Percentiles rank a stretch among this genome's conserved stretches.
phyloP scores from a whole-genome alignment of 768 basidiomycete species.

The Amanita polypyramis region DNA sequence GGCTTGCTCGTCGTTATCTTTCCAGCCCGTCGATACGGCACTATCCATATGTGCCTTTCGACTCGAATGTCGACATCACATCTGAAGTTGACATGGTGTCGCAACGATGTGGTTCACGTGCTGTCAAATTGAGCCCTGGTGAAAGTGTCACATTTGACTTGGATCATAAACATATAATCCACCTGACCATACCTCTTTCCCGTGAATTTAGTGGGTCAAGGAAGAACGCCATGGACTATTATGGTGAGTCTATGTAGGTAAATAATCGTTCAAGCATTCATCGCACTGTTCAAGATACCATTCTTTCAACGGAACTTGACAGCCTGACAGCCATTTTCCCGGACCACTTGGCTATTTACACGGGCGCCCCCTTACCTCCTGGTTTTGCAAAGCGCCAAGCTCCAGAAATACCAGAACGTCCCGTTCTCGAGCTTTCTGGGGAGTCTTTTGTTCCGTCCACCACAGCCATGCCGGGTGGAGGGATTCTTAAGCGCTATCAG shows the following conservation, averaged over 20 bases:
- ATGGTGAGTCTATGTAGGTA: constrained; percentile 28
- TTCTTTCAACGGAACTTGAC: constrained; percentile 23
- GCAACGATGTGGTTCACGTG: constrained; percentile 40
- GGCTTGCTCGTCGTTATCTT: constrained; percentile 35
- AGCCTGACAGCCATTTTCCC: constrained; percentile 38
- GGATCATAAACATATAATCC: constrained; percentile 44
- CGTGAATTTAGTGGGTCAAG: constrained; percentile 17
- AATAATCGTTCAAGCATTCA: neutral
- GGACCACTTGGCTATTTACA: constrained; percentile 56
- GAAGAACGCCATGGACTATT: constrained; percentile 36
- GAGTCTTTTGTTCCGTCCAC: constrained; percentile 13
- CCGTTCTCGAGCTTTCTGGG: constrained; percentile 15
- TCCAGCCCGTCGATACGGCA: constrained; percentile 47
- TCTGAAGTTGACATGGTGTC: constrained; percentile 34
- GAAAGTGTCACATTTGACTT: constrained; percentile 24
- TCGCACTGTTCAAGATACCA: neutral
- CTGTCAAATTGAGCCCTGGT: constrained; percentile 32
- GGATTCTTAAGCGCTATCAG: constrained; percentile 66
- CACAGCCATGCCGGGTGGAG: constrained; percentile 33
- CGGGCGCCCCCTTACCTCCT: constrained; percentile 34
- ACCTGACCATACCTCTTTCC: constrained; percentile 36
- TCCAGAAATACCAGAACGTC: constrained; percentile 14
- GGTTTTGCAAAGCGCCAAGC: constrained; percentile 30
- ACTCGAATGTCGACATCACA: constrained; percentile 17
- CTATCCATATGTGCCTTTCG: constrained; percentile 44